Evolutionary conservation across 2,329 filamentous ascomycete genomes (phyloP), one percentile per base, ranked within the genome.

Genomic region (Aspergillus luchuensis): DNA sequence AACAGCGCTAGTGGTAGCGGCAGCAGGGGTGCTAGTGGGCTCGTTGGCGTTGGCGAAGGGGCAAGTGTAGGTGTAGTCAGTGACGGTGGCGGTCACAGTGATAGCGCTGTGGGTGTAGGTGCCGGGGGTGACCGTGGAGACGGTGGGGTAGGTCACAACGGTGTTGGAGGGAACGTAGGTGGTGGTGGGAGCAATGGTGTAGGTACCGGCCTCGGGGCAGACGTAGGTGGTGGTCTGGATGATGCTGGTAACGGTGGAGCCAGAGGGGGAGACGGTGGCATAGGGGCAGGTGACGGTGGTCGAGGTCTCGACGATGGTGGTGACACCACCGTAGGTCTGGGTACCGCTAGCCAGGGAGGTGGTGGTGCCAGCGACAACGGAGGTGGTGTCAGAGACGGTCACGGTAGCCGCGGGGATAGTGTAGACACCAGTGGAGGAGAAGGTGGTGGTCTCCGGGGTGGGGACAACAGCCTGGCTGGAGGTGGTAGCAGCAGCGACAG

Each of bases 331-430:
- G 64, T 88, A 78, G 66, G 88, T 91, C 82, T 90, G 82, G 45
- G 83, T 86, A 71, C 90, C 90, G 61, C 83, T 75, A 57, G 87
- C 79, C 53, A 91, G 81, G 54, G 81, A 76, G 67, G 89, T 89
- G 61, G 85, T 83, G 64, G 85, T 81, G 56, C 85, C 84, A 68
- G 78, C 88, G 76, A 85, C 87, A 63, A 90, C 88, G 41, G 87
- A 90, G 67, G 87, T 89, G 62, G 85, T 84, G 75, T 87, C 81
- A 64, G 82, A 87, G 67, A 92, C 79, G 63, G 86, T 88, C 66
- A 91, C 72, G 64, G 89, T 93, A 67, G 84, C 89, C 61, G 89
- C 88, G 67, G 88, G 87, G 82, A 91, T 87, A 67, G 89, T 91
- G 82, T 92, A 92, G 64, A 84, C 85, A 76, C 90, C 90, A 33